phyloP scores from a whole-genome alignment of 768 basidiomycete genomes.

The Pleurotus djamor region DNA sequence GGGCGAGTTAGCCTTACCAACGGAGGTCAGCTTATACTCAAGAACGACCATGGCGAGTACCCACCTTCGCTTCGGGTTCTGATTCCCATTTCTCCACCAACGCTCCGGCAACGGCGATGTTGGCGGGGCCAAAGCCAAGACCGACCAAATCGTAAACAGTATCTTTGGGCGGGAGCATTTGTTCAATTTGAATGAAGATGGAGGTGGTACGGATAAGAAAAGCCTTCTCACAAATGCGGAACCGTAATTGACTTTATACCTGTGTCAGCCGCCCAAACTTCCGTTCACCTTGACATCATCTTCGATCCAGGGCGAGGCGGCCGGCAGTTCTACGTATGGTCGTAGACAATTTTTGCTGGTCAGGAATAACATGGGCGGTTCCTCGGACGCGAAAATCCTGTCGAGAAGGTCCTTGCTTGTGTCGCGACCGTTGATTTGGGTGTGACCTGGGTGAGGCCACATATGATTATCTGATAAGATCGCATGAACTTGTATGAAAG shows the following conservation, averaged over 20 bases:
- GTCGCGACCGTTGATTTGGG: background rate
- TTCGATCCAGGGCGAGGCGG: background rate
- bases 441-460: background rate
- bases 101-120: constrained; percentile 48
- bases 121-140: constrained; percentile 52
- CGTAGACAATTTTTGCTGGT: background rate
- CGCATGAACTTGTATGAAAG: background rate
- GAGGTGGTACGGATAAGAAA: too few species aligned
- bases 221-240: too few species aligned
- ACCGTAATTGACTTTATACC: background rate
- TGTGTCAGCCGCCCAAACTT: background rate
- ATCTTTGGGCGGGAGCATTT: constrained; percentile 16
- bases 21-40: constrained; percentile 5
- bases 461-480: constrained; percentile 8
- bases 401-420: constrained; percentile 1
- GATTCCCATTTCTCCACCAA: constrained; percentile 39
- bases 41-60: background rate
- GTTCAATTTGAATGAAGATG: constrained; percentile 1
- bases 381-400: background rate
- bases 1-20: constrained; percentile 4
- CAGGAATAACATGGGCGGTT: constrained; percentile 6
- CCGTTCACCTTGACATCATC: background rate
- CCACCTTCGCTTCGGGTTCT: constrained; percentile 5
- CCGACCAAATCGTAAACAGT: constrained; percentile 43
- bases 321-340: background rate